Conservation (phyloP, 179 eudicot genomes). For the Heliamphora pulchella region DNA sequence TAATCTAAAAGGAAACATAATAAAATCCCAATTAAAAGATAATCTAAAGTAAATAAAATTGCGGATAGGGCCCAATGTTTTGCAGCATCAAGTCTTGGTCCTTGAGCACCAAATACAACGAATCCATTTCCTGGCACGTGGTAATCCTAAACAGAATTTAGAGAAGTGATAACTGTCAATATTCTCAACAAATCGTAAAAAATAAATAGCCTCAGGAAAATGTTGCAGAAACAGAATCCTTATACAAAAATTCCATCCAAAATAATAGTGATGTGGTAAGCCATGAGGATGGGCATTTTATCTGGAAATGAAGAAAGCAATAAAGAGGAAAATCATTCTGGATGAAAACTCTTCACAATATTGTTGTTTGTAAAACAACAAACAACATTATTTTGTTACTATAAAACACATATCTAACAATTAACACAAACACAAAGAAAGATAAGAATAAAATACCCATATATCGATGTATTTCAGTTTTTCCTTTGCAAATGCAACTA, state of each 20-base stretch:
- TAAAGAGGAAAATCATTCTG: background rate
- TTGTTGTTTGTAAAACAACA: background rate
- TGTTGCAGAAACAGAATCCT: background rate
- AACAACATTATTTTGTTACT: background rate
- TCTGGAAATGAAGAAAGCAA: background rate
- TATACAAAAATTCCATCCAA: background rate
- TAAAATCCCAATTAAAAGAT: too few relatives aligned
- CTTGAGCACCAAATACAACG: background rate
- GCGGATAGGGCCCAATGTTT: too few relatives aligned
- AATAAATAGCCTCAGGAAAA: background rate
- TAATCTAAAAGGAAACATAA: too few relatives aligned
- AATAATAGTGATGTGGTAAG: background rate
- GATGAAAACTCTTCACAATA: background rate
- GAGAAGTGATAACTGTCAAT: background rate
- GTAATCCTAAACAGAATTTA: background rate
- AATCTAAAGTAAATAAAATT: too few relatives aligned
- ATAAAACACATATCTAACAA: background rate
- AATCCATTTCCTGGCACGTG: background rate
- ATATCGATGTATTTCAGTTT: conserved; percentile 70
- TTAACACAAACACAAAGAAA: background rate
- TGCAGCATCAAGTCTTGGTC: too few relatives aligned
- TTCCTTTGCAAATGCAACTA: conserved; percentile 74
- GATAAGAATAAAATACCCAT: conserved; percentile 52
- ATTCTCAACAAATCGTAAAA: background rate
- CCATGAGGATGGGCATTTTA: background rate